These are phyloP conservation scores for Candida namnaoensis DNA, from an alignment of 805 yeast species.

Conservation along the genomic window DNA sequence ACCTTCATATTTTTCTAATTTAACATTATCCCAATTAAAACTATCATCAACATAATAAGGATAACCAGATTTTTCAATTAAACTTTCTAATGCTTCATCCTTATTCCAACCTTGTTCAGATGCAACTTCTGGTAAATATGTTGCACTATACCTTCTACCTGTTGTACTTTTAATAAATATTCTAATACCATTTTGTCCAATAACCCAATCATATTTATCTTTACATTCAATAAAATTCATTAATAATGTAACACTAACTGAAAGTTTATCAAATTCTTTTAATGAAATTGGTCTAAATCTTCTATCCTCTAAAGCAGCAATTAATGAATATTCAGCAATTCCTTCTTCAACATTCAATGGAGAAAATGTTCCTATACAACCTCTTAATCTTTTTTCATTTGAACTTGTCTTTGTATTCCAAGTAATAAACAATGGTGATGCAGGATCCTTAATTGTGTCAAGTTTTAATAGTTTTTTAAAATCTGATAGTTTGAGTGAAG, in stretches of 20 bases:
- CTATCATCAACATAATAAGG: conserved; percentile 13
- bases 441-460: conserved; percentile 4
- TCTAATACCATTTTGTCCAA: conserved; percentile 79
- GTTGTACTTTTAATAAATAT: conserved; percentile 32
- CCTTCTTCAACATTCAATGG: conserved; percentile 47
- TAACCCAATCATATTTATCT: conserved; percentile 62
- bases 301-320: conserved; percentile 70
- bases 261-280: conserved; percentile 44
- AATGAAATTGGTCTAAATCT: conserved; percentile 60
- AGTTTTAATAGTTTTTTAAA: conserved; percentile 13
- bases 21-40: conserved; percentile 27
- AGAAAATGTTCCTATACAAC: conserved; percentile 90
- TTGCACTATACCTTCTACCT: conserved; percentile 48
- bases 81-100: conserved; percentile 56
- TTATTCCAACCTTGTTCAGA: conserved; percentile 79
- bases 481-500: conserved; percentile 4
- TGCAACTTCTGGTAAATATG: conserved; percentile 89
- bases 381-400: conserved; percentile 43
- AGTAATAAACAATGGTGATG: conserved; percentile 74
- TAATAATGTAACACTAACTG: conserved; percentile 52
- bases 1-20: conserved; percentile 50
- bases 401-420: conserved; percentile 46
- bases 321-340: conserved; percentile 49
- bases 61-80: conserved; percentile 67
- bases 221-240: conserved; percentile 44